Evolutionary conservation across 441 rosid genomes (phyloP).

Genomic region (Oxalis stricta): DNA sequence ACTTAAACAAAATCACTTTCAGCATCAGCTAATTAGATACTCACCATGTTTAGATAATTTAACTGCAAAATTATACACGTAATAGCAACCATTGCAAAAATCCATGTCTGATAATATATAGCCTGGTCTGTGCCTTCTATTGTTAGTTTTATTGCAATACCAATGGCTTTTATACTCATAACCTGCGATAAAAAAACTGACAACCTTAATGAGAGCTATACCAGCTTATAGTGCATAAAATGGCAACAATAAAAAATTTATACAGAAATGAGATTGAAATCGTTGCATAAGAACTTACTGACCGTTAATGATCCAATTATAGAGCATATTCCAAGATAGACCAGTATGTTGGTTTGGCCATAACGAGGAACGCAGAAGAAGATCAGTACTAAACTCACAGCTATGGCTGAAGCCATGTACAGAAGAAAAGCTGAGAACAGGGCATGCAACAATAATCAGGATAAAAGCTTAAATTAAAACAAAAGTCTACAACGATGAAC

Average conservation of each 20-base stretch:
- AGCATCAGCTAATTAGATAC: conserved; percentile 5
- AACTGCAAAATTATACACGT: conserved; percentile 71
- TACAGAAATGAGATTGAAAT: neutral
- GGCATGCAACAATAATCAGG: conserved; percentile 2
- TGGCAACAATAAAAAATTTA: neutral
- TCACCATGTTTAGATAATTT: conserved; percentile 82
- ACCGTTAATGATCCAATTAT: conserved; percentile 59
- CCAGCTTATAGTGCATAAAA: neutral
- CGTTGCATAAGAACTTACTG: conserved; percentile 1
- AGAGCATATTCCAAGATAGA: conserved; percentile 59
- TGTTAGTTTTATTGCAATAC: conserved; percentile 78
- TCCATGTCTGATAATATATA: conserved; percentile 61
- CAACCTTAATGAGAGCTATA: neutral
- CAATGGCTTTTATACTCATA: conserved; percentile 89
- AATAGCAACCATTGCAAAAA: conserved; percentile 65
- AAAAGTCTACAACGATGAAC: neutral
- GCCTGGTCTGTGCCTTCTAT: conserved; percentile 74
- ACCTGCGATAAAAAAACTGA: conserved; percentile 34
- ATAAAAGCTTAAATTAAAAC: neutral
- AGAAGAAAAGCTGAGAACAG: conserved; percentile 48
- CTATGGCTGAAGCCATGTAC: conserved; percentile 38
- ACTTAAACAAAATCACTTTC: neutral
- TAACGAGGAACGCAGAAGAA: conserved; percentile 46
- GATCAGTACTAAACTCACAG: conserved; percentile 39
- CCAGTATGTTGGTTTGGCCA: conserved; percentile 55